Evolutionary conservation across 192 early-diverging fungal genomes (phyloP), one percentile per base, ranked within the genome.

Genomic region (Radiomyces spectabilis): DNA sequence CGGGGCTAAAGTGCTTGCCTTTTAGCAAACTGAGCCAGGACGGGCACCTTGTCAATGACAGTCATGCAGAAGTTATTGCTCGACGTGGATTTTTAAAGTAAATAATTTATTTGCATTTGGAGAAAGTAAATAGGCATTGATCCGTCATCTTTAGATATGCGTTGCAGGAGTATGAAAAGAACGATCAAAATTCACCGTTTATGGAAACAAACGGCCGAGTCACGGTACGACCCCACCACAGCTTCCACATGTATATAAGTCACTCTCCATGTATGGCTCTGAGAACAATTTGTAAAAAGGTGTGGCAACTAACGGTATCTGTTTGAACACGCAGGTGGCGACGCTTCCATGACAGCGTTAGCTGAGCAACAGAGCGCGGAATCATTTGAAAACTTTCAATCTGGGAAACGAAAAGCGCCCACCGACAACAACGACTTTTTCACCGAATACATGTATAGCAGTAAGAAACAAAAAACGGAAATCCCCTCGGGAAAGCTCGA

Each of bases 31-130:
- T 86, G 26, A 67, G 72, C 51, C 52, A 38, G 1, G 65, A 65
- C 26, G 91, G 92, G 24, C 82, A 84, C 44, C 33, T 77, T 4
- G 53, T 96, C 0, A 81, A 89, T 64, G 93, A 96, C 72, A 78
- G 76, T 57, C 93, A 96, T 67, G 93, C 91, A 1, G 93, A 96
- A 68, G 68, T 96, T 0, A 61, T 96, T n/a, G 85, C 88, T 26
- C 80, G 89, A 12, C 76, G 93, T 43, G 78, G 76, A 21, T 81
- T 96, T 51, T 58, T 87, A 26, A 77, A 73, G 81, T 91, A 80
- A 25, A 51, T 45, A 32, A 22, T 8, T 31, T 1, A 16, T 51
- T 34, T 4, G 8, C 21, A n/a, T 37, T 35, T n/a, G n/a, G n/a
- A n/a, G n/a, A n/a, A n/a, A n/a, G n/a, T n/a, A n/a, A n/a, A 8